Evolutionary conservation across 139 green algal genomes (phyloP).

Genomic region (Edaphochlamys debaryana): DNA sequence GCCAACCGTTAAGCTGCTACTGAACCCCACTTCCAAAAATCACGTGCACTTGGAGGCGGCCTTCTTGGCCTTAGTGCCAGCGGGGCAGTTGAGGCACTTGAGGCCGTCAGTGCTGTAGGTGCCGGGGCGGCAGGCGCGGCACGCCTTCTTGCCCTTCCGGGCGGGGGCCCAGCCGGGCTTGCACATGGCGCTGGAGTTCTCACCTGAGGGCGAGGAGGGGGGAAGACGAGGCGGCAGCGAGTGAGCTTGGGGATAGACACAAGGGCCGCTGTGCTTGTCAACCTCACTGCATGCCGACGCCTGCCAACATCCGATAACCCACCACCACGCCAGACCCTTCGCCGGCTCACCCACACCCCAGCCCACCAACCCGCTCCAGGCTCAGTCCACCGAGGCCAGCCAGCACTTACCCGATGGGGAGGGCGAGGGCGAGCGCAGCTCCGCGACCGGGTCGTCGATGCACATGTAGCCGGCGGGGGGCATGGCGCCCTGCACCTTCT

Average conservation of each 20-base stretch:
- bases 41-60: not conserved
- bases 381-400: no score
- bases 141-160: not conserved
- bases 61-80: not conserved
- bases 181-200: not conserved
- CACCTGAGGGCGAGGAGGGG: not conserved
- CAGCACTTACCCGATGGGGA: no score
- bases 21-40: no score
- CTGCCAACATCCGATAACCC: no score
- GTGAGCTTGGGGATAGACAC: not conserved
- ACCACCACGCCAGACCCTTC: no score
- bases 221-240: not conserved
- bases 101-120: conserved; percentile 17
- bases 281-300: no score
- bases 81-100: conserved; percentile 12
- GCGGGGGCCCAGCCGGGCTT: not conserved
- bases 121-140: not conserved
- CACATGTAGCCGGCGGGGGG: not conserved
- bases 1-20: not conserved
- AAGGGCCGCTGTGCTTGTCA: not conserved
- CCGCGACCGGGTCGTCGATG: not conserved
- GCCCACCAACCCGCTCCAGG: not conserved
- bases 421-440: not conserved
- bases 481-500: not conserved
- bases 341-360: no score